A percentile compares a stretch with the other conserved stretches of the same genome.
Evolutionary conservation across 169 alveolate genomes (phyloP).

Genomic region (Cardiosporidium cionae): DNA sequence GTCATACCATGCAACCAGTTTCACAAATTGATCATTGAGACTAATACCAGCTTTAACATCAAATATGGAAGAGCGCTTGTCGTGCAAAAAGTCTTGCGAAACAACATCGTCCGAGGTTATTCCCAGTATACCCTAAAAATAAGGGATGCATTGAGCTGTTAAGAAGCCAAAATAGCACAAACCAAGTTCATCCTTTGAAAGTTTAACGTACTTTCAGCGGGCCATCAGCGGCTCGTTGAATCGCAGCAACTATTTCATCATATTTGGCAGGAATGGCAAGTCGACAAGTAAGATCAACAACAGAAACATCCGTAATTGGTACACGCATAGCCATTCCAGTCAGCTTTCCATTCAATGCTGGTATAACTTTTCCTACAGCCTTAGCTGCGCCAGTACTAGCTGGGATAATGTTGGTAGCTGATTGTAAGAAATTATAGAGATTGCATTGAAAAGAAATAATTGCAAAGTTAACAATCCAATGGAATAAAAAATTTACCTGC

Average conservation of each 20-base stretch:
- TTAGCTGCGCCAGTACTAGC: constrained; percentile 99
- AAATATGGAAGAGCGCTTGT: constrained; percentile 87
- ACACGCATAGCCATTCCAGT: constrained; percentile 99
- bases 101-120: constrained; percentile 94
- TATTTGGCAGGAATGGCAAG: constrained; percentile 89
- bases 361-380: constrained; percentile 98
- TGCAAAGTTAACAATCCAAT: no score
- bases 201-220: constrained; percentile 36
- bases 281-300: constrained; percentile 95
- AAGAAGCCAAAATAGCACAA: no score
- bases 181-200: no score
- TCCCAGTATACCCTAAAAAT: constrained; percentile 81
- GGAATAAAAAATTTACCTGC: no score
- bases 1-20: constrained; percentile 97
- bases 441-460: no score
- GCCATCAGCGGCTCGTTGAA: constrained; percentile 88
- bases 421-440: no score
- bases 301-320: constrained; percentile 97
- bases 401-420: constrained; percentile 88
- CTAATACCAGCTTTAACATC: constrained; percentile 96
- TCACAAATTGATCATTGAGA: constrained; percentile 90
- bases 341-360: constrained; percentile 93
- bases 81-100: constrained; percentile 90
- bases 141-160: no score
- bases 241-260: constrained; percentile 85